Base-by-base conservation (phyloP, 2,329 filamentous ascomycete genomes). In the Acrocalymma vagum region DNA sequence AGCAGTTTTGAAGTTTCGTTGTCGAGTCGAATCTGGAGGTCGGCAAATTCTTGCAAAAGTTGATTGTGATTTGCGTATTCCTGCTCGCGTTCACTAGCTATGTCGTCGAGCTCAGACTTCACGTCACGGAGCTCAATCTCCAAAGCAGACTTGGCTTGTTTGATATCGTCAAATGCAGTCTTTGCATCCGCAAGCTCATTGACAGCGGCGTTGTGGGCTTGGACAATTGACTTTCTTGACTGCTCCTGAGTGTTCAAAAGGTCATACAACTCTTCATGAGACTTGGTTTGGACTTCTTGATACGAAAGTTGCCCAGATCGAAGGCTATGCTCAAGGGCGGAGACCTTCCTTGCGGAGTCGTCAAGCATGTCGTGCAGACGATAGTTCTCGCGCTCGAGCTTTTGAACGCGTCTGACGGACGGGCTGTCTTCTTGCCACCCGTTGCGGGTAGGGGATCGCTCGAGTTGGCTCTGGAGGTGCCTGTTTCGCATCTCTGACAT, bases 401-500 rank as follows among this genome's bases (percentile, higher is more conserved):
- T 93, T 64, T 95, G 88, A 60, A 96, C 86, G 11, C 94, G 85
- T 38, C 86, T 82, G 31, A 88, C 67, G 2, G 90, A 93, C 1
- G 90, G 89, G 55, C 86, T 93, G 29, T 94, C 86, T 26, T 93
- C 87, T 41, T 84, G 75, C 67, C 77, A 83, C 23, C 74, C 69
- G 41, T 88, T 86, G 16, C 80, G 80, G 5, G 72, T 73, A 3
- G 86, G 83, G 0, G 83, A 85, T 30, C 88, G 83, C 25, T 93
- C 88, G 27, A 96, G 75, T 64, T 96, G 91, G 62, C 84, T 91
- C 64, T 96, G 89, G 5, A 97, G 82, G 61, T 97, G 92, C 22
- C 88, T 85, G 70, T 96, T 96, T 58, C 95, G 89, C 90, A 97
- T 96, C 69, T 96, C 88, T 4, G 88, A 86, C 67, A 97, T 83